Evolutionary conservation across 441 rosid genomes (phyloP), one percentile per base, ranked within the genome.

Genomic region (Adansonia rubrostipa): DNA sequence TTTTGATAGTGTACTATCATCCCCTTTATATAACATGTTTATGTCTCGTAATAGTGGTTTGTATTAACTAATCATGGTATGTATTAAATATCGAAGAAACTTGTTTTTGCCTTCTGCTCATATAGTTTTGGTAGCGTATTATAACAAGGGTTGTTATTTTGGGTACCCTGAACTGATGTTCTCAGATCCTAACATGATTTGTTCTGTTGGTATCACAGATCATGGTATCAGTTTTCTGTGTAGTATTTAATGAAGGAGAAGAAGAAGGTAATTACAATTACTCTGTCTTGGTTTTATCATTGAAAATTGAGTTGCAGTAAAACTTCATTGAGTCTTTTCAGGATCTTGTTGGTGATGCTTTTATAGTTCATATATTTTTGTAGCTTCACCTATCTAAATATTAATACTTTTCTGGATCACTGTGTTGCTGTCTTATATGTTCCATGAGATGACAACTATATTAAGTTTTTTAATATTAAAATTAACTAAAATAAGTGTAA

Each of bases 251-350:
- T 69, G 58, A 14, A 53, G 45, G 75, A 71, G 61, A 71, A 71
- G 19, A 71, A 50, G 6, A 28, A 71, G 48, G 45, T 33, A 33
- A 1, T 3, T 22, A 69, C 17, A 19, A 2, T 11, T 19, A 9
- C 6, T n/a, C 6, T n/a, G 0, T 48, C 33, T 22, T 11, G 4
- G 9, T 6, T 42, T 40, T 58, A 44, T 74, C 4, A 44, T 74
- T 45, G 22, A 45, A 74, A 74, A 15, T 45, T 20, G 77, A 24
- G 68, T 74, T 61, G 69, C 11, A 74, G 69, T 61, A 44, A 74
- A 61, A 8, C 42, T 47, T 11, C 15, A 61, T 6, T 7, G 54
- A 58, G 69, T 14, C 9, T 47, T 51, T 71, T 5, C 13, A 6
- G 9, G 24, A 19, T 40, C 44, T 61, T 74, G 44, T 47, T 74